Percentiles rank a stretch among this genome's conserved stretches.
Conservation (phyloP, 2,329 filamentous ascomycete species). For the Fonsecaea pugnacius region DNA sequence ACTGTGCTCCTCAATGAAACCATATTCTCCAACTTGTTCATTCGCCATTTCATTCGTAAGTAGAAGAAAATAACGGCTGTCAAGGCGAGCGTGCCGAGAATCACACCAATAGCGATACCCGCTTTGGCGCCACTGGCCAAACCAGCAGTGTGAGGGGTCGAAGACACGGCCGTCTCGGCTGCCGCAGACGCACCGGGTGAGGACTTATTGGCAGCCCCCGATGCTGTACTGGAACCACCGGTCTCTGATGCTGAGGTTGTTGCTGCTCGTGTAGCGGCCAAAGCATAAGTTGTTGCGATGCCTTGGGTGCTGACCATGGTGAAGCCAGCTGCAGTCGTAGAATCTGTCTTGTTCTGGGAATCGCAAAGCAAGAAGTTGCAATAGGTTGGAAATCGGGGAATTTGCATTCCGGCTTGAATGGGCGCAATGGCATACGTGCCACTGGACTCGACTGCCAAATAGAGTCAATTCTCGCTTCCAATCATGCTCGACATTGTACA, state of each 20-base stretch:
- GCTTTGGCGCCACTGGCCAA: conserved; percentile 27
- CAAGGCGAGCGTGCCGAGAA: conserved; percentile 19
- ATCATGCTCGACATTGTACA: neutral
- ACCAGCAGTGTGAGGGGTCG: conserved; percentile 5
- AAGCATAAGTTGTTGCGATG: conserved; percentile 19
- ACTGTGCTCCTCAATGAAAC: conserved; percentile 12
- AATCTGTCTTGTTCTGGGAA: conserved; percentile 22
- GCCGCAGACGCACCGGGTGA: conserved; percentile 10
- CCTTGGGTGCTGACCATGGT: conserved; percentile 29
- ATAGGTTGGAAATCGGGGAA: conserved; percentile 23
- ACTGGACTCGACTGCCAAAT: conserved; percentile 15
- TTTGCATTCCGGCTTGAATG: conserved; percentile 26
- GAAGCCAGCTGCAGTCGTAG: conserved; percentile 24
- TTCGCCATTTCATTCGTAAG: conserved; percentile 9
- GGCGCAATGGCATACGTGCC: conserved; percentile 27
- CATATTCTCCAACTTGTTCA: conserved; percentile 14
- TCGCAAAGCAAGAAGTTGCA: conserved; percentile 29
- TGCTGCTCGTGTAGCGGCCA: conserved; percentile 16
- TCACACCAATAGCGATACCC: conserved; percentile 27
- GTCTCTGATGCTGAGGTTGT: conserved; percentile 1
- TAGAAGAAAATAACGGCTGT: conserved; percentile 19
- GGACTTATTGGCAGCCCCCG: neutral
- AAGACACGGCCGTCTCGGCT: conserved; percentile 2
- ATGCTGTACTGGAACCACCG: neutral
- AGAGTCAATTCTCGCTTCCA: neutral